Base-by-base conservation (phyloP, 2,329 filamentous ascomycete genomes). In the Diplodia scrobiculata region DNA sequence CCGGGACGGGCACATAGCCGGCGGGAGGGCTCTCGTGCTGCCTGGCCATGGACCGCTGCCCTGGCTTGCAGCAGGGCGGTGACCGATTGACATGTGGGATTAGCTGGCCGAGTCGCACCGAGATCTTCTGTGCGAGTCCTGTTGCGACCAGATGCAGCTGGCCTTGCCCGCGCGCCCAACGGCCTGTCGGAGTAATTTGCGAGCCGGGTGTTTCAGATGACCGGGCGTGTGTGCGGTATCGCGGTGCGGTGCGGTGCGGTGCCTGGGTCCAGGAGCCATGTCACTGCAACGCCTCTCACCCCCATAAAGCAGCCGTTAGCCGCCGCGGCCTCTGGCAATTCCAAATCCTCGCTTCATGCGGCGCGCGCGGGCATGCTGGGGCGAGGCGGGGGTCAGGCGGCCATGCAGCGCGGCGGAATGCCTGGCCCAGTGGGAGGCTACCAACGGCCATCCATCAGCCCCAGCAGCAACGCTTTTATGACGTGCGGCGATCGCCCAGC, bases 51-150 rank as follows among this genome's bases (percentile, higher is more conserved):
- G 45, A 60, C 54, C 65, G 47, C 54, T 62, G 65, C 27, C 50
- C 65, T 58, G 63, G 63, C 63, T 38, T 59, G 63, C 45, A 59
- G 52, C 45, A 53, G 29, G 29, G 27, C 48, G 38, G 54, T 65
- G 62, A 17, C 29, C 32, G 48, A 47, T 66, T 66, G 65, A 66
- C 54, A 66, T 66, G 65, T 66, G 65, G 38, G 54, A 47, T 66
- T 51, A 62, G 65, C 45, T 66, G 34, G 41, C 19, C 32, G 5
- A 7, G 65, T 66, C 38, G 65, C 58, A 66, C 65, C 38, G 65
- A 41, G 54, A 55, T 52, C 32, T 38, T 54, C 48, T 60, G 65
- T 66, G 55, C 65, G 65, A 66, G 65, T 66, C 41, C 65, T 60
- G 48, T 66, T 66, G 65, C 32, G 55, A 66, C 65, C 45, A 36